phyloP scores from a whole-genome alignment of 1,284 basidiomycete genomes.

The Sanghuangporus sanghuang region DNA sequence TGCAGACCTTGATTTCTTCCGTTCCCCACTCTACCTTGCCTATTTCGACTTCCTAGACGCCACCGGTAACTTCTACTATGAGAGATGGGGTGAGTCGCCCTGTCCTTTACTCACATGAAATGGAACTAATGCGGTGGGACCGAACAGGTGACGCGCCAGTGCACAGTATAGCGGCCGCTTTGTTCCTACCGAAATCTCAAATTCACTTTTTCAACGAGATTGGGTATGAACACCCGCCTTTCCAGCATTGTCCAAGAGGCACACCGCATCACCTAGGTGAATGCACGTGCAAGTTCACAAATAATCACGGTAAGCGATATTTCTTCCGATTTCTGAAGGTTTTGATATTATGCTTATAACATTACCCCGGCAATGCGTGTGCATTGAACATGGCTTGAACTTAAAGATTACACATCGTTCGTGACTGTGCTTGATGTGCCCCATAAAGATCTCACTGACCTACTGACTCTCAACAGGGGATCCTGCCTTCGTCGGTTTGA shows the following conservation, averaged over 20 bases:
- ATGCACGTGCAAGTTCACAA: conserved; percentile 7
- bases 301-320: conserved; percentile 9
- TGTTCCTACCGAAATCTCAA: conserved; percentile 57
- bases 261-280: neutral
- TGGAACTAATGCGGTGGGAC: too few relatives aligned
- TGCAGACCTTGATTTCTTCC: conserved; percentile 58
- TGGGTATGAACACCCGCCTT: conserved; percentile 50
- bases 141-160: conserved; percentile 59
- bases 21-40: conserved; percentile 57
- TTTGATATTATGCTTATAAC: neutral
- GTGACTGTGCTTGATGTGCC: neutral
- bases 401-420: neutral
- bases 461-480: neutral
- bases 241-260: conserved; percentile 45
- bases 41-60: conserved; percentile 73
- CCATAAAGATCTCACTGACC: neutral
- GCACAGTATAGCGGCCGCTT: conserved; percentile 66
- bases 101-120: too few relatives aligned
- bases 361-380: neutral
- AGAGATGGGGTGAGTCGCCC: conserved; percentile 54
- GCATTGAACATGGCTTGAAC: neutral
- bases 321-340: neutral
- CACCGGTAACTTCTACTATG: conserved; percentile 76
- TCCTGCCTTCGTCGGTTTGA: conserved; percentile 3
- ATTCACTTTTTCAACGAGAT: conserved; percentile 69